phyloP scores from a whole-genome alignment of 83 land plant genomes.

The Picea engelmannii region DNA sequence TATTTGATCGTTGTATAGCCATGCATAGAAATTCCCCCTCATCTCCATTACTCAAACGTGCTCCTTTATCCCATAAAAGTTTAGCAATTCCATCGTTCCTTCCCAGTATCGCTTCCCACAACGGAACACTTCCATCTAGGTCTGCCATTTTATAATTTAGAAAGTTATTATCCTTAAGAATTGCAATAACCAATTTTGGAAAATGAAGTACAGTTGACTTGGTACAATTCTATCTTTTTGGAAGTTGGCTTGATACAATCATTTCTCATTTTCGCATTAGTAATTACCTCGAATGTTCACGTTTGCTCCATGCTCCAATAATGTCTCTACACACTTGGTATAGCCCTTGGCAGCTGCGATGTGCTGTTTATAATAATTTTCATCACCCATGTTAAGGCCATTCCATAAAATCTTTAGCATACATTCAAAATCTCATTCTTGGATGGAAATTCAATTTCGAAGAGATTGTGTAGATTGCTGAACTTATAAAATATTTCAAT shows the following conservation, averaged over 20 bases:
- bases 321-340: conserved; percentile 2
- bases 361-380: background rate
- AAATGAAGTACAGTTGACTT: no score
- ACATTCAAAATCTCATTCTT: background rate
- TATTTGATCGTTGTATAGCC: background rate
- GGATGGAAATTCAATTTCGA: background rate
- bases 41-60: background rate
- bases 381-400: background rate
- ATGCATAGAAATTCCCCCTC: background rate
- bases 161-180: no score
- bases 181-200: no score
- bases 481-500: background rate
- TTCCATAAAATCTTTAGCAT: no score
- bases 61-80: background rate
- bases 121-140: background rate
- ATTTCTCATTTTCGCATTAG: no score
- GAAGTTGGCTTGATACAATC: no score
- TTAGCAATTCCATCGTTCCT: background rate
- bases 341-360: background rate
- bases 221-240: no score
- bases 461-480: background rate
- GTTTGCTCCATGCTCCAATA: background rate
- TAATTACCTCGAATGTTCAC: background rate
- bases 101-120: background rate
- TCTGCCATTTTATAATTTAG: background rate